Evolutionary conservation across 2,329 filamentous ascomycete species (phyloP), one percentile per base, ranked within the genome.

Genomic region (Aschersonia sp.): DNA sequence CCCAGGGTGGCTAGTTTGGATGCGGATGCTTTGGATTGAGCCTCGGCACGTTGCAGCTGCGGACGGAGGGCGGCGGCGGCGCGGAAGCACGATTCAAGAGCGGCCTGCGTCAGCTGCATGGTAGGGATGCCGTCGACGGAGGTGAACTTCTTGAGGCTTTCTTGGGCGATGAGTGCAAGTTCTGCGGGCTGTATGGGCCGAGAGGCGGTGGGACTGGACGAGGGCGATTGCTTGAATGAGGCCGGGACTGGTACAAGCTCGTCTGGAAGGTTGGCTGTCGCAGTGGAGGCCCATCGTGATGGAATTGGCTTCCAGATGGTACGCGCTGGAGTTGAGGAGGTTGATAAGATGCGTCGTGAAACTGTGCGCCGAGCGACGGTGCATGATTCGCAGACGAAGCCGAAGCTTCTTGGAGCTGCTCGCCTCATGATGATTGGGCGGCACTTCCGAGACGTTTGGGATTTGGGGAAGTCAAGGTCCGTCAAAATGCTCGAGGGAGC

Each of bases 1-100:
- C 62, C 70, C 28, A 72, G 55, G 43, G 70, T 70, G 31, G 79
- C 69, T 43, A 82, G 65, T 30, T 71, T 72, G 38, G 76, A 78
- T 6, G 74, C 71, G 2, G 77, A 73, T 28, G 67, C 70, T 48
- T 62, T 59, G 44, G 63, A 58, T 51, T 69, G 61, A 45, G 60
- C 62, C 47, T 70, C 62, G 28, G 62, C 61, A 51, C 62, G 60
- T 56, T 61, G 59, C 41, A 66, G 55, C 47, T 69, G 65, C 30
- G 68, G 66, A 47, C 69, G 65, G 10, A 71, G 62, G 7, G 63
- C 59, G n/a, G 65, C 62, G 20, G 71, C 71, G 29, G 68, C 70
- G 48, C 62, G 65, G 46, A 67, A 64, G 55, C 70, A 72, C 29
- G 67, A 63, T 43, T 66, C 65, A 51, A 76, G 63, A 5, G 70